Conservation (phyloP, 1,284 basidiomycete genomes). For the Microbotryum silenes-acaulis region DNA sequence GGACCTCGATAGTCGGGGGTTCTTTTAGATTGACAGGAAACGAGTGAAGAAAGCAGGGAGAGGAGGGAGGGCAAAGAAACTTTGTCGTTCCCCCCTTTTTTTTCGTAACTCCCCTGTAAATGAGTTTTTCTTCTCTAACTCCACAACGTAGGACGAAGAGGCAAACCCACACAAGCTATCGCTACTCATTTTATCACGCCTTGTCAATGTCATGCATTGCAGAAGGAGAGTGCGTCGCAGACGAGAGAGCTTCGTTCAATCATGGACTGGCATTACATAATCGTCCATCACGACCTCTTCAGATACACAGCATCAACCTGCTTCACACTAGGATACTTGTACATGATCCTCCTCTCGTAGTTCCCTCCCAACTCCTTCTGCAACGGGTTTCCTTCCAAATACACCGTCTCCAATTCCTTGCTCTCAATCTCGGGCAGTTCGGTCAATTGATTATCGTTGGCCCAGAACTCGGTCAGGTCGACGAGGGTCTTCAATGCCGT, state of each 20-base stretch:
- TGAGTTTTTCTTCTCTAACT: no score
- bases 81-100: not conserved
- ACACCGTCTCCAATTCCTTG: constrained; percentile 66
- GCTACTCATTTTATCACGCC: no score
- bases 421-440: constrained; percentile 53
- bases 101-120: no score
- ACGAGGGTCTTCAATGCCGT: constrained; percentile 64
- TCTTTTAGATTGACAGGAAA: not conserved
- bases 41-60: not conserved
- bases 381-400: constrained; percentile 90
- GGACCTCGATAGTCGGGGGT: no score
- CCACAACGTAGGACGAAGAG: no score
- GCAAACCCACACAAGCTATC: no score
- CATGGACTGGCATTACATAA: no score
- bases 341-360: constrained; percentile 83
- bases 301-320: constrained; percentile 94
- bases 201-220: no score
- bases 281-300: not conserved
- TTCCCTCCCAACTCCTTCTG: constrained; percentile 64
- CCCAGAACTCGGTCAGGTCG: constrained; percentile 87
- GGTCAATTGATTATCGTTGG: constrained; percentile 77
- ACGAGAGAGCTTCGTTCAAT: no score
- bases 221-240: no score
- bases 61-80: not conserved
- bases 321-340: constrained; percentile 76